A percentile compares a stretch with the other conserved stretches of the same genome.
Evolutionary conservation across 2,329 filamentous ascomycete species (phyloP).

Genomic region (Monilinia fructigena): DNA sequence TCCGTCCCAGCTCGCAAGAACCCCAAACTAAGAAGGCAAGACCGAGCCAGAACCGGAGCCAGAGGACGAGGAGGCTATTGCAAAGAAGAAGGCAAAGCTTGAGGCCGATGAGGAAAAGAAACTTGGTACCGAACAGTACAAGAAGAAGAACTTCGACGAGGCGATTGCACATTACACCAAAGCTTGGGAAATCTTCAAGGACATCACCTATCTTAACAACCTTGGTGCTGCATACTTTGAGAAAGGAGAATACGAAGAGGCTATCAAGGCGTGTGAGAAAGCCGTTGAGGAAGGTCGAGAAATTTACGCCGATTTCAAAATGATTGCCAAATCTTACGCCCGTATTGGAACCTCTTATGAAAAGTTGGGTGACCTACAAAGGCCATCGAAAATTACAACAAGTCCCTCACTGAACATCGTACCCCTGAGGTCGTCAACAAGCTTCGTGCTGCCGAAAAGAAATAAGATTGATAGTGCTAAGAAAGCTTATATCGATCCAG

Average conservation of each 20-base stretch:
- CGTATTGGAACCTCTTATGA: constrained; percentile 94
- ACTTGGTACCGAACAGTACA: constrained; percentile 91
- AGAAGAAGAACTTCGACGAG: constrained; percentile 95
- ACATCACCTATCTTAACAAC: constrained; percentile 98
- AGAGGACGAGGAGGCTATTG: constrained; percentile 77
- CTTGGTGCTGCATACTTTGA: constrained; percentile 91
- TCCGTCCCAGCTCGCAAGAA: constrained; percentile 46
- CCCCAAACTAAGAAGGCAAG: constrained; percentile 51
- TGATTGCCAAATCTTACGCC: constrained; percentile 96
- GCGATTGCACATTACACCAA: constrained; percentile 93
- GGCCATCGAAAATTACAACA: constrained; percentile 88
- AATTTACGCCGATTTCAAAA: constrained; percentile 94
- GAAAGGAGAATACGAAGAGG: constrained; percentile 88
- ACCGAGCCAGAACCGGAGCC: constrained; percentile 58
- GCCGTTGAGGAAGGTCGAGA: constrained; percentile 87
- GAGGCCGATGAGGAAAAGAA: constrained; percentile 94
- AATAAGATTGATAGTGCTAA: constrained; percentile 73
- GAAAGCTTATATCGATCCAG: constrained; percentile 81
- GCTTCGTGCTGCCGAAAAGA: constrained; percentile 85
- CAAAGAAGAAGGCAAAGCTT: constrained; percentile 87
- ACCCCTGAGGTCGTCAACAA: constrained; percentile 92
- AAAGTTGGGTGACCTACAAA: constrained; percentile 77
- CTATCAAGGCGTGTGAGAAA: constrained; percentile 82
- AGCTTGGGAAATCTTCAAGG: constrained; percentile 92
- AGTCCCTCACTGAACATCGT: constrained; percentile 92